phyloP scores from a whole-genome alignment of 2,329 filamentous ascomycete species.

The Aspergillus floridensis region DNA sequence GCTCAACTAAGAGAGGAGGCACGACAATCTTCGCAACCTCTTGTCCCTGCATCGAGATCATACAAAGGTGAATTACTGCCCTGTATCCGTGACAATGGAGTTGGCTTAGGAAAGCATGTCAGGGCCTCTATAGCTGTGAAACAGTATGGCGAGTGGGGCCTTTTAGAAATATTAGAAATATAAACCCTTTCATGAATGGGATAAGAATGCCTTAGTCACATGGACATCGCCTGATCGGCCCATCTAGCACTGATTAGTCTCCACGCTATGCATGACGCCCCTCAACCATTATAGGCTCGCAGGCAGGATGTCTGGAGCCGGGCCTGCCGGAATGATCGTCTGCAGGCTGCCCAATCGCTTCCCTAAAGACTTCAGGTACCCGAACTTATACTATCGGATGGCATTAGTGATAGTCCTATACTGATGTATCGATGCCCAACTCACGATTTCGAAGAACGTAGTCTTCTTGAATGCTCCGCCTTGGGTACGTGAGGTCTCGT shows the following conservation, averaged over 20 bases:
- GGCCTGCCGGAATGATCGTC: constrained; percentile 27
- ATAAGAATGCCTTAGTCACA: not conserved
- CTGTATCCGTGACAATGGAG: too few species aligned
- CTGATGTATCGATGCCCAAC: constrained; percentile 10
- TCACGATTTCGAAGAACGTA: constrained; percentile 42
- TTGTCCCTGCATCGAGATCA: too few species aligned
- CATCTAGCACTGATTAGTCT: not conserved
- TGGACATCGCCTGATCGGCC: not conserved
- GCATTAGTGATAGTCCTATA: not conserved
- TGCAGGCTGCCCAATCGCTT: constrained; percentile 20
- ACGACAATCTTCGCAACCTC: not conserved
- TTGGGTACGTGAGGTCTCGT: constrained; percentile 42
- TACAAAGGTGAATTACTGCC: too few species aligned
- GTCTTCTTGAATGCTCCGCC: constrained; percentile 42
- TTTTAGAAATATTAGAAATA: too few species aligned
- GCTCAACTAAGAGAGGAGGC: not conserved
- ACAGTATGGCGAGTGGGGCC: too few species aligned
- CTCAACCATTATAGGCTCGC: constrained; percentile 2
- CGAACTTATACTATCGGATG: constrained; percentile 26
- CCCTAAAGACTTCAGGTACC: constrained; percentile 21
- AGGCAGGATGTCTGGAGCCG: constrained; percentile 28
- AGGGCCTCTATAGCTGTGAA: too few species aligned
- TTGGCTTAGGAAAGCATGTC: too few species aligned
- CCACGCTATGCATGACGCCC: not conserved
- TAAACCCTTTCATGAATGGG: not conserved